Conservation (phyloP, 1,284 basidiomycete genomes). For the Tremellales sp. region DNA sequence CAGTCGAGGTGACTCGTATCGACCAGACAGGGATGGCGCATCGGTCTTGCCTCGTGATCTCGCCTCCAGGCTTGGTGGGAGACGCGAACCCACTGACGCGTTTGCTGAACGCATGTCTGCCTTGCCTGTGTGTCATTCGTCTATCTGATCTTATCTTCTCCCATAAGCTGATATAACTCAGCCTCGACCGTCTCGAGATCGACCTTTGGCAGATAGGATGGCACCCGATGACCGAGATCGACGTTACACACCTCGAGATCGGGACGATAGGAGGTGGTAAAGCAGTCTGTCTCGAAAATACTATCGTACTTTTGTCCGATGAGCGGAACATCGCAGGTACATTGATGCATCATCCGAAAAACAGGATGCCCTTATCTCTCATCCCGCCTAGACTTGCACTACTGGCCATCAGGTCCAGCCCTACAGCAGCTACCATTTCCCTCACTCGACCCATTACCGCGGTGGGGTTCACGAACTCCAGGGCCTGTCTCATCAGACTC, state of each 20-base stretch:
- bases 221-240: background rate
- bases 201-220: background rate
- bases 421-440: constrained; percentile 36
- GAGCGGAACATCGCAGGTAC: too few species aligned
- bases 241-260: background rate
- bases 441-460: constrained; percentile 14
- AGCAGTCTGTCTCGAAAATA: background rate
- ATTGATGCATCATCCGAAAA: constrained; percentile 15
- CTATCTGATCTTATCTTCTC: too few species aligned
- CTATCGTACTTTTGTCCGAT: background rate
- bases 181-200: background rate
- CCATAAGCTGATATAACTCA: too few species aligned
- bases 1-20: background rate
- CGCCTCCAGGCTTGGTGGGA: background rate
- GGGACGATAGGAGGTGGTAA: background rate
- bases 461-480: constrained; percentile 18
- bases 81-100: background rate
- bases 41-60: too few species aligned
- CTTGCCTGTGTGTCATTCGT: background rate
- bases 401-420: constrained; percentile 23
- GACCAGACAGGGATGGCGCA: background rate
- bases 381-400: constrained; percentile 1
- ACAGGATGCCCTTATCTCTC: constrained; percentile 19
- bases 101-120: background rate
- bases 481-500: constrained; percentile 10